These are phyloP conservation scores for Phytophthora foliorum DNA, from an alignment of 352 stramenopile genomes.

Conservation along the genomic window DNA sequence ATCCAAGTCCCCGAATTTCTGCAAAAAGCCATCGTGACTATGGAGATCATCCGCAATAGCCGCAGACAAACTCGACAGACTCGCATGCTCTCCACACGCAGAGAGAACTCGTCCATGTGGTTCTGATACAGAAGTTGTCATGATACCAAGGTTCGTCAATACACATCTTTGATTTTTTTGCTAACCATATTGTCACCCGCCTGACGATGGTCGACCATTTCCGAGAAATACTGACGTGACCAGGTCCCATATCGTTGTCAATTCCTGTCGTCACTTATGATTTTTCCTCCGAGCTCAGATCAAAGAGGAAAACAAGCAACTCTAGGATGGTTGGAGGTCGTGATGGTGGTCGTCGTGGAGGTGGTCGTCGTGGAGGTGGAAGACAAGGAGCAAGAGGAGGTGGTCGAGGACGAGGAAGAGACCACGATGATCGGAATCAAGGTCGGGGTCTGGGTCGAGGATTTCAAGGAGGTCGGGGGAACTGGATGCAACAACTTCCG, in stretches of 20 bases:
- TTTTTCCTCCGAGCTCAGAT: constrained; percentile 12
- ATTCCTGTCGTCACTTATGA: constrained; percentile 22
- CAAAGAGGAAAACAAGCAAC: neutral
- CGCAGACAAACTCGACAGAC: constrained; percentile 56
- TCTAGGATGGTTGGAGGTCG: constrained; percentile 25
- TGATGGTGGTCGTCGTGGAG: constrained; percentile 10
- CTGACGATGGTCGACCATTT: neutral
- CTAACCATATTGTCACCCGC: neutral
- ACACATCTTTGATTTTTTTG: neutral
- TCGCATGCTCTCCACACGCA: constrained; percentile 60
- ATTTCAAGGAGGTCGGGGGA: neutral
- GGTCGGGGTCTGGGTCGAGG: neutral
- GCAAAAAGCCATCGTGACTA: constrained; percentile 75
- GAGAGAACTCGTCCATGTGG: constrained; percentile 87
- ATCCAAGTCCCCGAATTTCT: constrained; percentile 82
- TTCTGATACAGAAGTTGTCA: constrained; percentile 63
- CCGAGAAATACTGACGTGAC: neutral
- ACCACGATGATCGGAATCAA: neutral
- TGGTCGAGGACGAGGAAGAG: constrained; percentile 13
- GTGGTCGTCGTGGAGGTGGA: constrained; percentile 13
- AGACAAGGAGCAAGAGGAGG: constrained; percentile 16
- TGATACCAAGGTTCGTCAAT: constrained; percentile 1
- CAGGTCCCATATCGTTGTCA: neutral
- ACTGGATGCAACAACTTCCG: constrained; percentile 2
- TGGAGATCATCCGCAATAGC: constrained; percentile 74